phyloP scores from a whole-genome alignment of 306 rosid genomes.

The Trichosanthes truncata region DNA sequence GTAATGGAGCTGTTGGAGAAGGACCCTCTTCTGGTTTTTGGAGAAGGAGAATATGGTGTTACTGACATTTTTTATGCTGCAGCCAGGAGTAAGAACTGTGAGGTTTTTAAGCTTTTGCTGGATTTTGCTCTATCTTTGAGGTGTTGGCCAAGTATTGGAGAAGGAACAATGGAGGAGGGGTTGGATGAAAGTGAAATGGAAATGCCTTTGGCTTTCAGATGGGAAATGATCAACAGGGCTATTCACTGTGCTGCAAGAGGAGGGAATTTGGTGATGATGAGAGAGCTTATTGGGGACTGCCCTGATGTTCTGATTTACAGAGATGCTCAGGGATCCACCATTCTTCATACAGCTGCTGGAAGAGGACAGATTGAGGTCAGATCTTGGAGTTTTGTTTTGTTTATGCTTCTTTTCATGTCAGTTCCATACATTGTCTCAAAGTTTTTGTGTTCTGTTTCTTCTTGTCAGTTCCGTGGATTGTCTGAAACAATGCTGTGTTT shows the following conservation, averaged over 20 bases:
- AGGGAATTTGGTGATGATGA: conserved; percentile 69
- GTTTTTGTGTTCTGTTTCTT: neutral
- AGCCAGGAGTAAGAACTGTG: conserved; percentile 52
- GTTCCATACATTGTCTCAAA: neutral
- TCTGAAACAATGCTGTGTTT: neutral
- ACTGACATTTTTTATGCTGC: conserved; percentile 81
- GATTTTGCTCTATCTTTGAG: conserved; percentile 40
- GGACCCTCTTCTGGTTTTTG: conserved; percentile 60
- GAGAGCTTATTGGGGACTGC: conserved; percentile 31
- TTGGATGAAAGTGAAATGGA: conserved; percentile 29
- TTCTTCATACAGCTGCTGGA: conserved; percentile 68
- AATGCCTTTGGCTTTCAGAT: conserved; percentile 26
- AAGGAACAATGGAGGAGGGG: neutral
- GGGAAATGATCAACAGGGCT: conserved; percentile 69
- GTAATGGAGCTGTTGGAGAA: conserved; percentile 42
- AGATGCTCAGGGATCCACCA: conserved; percentile 59
- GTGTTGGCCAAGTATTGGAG: conserved; percentile 21
- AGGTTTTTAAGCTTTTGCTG: conserved; percentile 50
- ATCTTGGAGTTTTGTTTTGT: conserved; percentile 5
- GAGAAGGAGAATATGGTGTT: conserved; percentile 87
- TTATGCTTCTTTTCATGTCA: conserved; percentile 1
- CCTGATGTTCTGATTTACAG: conserved; percentile 33
- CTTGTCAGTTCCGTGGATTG: neutral
- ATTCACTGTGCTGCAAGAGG: conserved; percentile 86
- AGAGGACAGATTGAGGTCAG: conserved; percentile 81